Conservation (phyloP, 768 basidiomycete genomes). For the Termitomyces sp. region DNA sequence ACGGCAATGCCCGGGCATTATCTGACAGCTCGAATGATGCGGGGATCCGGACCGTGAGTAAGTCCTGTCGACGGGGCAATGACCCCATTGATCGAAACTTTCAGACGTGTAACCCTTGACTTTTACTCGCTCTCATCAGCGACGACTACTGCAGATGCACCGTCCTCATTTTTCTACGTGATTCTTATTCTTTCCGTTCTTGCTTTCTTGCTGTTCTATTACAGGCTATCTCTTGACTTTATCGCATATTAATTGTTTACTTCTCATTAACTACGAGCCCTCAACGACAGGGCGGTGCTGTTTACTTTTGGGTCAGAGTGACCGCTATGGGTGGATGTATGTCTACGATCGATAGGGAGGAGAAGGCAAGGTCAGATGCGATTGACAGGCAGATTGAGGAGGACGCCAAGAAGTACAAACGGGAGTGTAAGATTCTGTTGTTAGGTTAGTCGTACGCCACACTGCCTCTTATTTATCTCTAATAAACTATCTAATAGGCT, state of each 20-base stretch:
- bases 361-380: constrained; percentile 57
- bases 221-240: not conserved
- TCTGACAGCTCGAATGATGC: not conserved
- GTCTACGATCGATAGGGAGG: constrained; percentile 49
- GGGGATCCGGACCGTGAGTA: not conserved
- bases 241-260: not conserved
- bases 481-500: constrained; percentile 44
- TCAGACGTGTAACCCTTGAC: not conserved
- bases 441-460: constrained; percentile 47
- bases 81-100: not conserved
- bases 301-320: no score
- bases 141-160: not conserved
- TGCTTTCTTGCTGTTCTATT: not conserved
- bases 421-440: constrained; percentile 89
- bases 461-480: not conserved
- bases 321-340: constrained; percentile 65
- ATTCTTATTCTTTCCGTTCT: not conserved
- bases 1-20: not conserved
- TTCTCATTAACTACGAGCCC: not conserved
- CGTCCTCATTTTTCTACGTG: not conserved
- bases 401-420: constrained; percentile 73
- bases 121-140: not conserved
- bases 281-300: not conserved
- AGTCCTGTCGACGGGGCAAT: not conserved
- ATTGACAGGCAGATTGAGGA: constrained; percentile 86